Percentiles rank a stretch among this genome's conserved stretches.
These are phyloP conservation scores for Calonectria ilicicola DNA, from an alignment of 2,329 filamentous ascomycete species.

Conservation along the genomic window DNA sequence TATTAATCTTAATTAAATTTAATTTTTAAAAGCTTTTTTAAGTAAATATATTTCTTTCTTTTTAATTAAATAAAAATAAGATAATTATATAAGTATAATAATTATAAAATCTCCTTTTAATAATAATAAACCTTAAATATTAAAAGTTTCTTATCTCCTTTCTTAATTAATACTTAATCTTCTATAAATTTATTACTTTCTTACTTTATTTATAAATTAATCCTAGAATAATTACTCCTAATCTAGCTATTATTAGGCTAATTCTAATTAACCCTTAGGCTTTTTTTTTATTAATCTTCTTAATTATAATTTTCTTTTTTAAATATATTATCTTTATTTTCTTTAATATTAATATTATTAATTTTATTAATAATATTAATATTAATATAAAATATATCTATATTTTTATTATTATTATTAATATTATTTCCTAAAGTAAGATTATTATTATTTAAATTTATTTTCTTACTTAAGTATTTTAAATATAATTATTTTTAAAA, in stretches of 20 bases:
- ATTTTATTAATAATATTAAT: no score
- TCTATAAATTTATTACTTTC: neutral
- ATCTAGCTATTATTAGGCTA: no score
- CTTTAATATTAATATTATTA: no score
- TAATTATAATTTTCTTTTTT: no score
- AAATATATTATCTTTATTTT: no score
- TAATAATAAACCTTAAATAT: slow-evolving; percentile 9
- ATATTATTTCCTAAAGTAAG: neutral
- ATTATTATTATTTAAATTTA: neutral
- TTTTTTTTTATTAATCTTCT: no score
- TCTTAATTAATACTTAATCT: neutral
- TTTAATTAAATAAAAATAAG: neutral
- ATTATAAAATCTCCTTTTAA: no score
- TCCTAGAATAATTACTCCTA: no score
- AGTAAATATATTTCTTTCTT: neutral
- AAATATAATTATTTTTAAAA: no score
- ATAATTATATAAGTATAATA: slow-evolving; percentile 17
- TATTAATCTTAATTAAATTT: no score
- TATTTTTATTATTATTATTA: neutral
- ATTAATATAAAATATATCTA: neutral
- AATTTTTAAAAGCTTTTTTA: neutral
- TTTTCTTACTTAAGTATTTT: neutral
- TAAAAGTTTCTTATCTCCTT: neutral
- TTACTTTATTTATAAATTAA: no score
- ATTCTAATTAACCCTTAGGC: no score